phyloP scores from a whole-genome alignment of 345 rosid species.

The Eucalyptus sideroxylon region DNA sequence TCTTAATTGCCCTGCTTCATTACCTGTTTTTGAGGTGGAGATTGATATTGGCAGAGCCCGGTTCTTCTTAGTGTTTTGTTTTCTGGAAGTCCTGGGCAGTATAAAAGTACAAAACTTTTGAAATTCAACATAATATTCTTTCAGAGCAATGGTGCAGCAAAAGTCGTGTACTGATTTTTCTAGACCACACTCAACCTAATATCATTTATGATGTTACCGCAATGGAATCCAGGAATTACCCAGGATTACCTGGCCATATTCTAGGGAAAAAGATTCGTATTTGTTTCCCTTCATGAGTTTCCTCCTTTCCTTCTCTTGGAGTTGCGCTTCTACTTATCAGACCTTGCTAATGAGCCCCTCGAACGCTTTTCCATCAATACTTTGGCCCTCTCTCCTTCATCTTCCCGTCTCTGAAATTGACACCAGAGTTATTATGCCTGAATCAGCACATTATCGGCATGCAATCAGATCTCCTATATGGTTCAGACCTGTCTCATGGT shows the following conservation, averaged over 20 bases:
- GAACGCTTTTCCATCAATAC: no score
- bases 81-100: neutral
- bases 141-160: neutral
- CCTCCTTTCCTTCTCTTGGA: constrained; percentile 26
- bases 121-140: neutral
- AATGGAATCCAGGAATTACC: neutral
- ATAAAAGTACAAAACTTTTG: neutral
- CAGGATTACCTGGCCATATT: neutral
- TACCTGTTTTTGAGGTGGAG: neutral
- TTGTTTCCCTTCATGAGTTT: constrained; percentile 10
- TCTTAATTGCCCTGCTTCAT: neutral
- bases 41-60: neutral
- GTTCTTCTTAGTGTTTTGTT: neutral
- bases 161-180: neutral
- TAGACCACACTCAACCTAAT: neutral
- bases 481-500: no score
- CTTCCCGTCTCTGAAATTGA: no score
- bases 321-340: constrained; percentile 4
- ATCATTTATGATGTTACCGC: neutral
- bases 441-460: no score
- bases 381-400: no score
- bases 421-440: no score
- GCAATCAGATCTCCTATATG: no score
- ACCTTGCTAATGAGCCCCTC: constrained; percentile 26
- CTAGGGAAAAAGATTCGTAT: neutral